A percentile compares a stretch with the other conserved stretches of the same genome.
phyloP scores from a whole-genome alignment of 2,329 filamentous ascomycete species.

The Sarocladium strictum region DNA sequence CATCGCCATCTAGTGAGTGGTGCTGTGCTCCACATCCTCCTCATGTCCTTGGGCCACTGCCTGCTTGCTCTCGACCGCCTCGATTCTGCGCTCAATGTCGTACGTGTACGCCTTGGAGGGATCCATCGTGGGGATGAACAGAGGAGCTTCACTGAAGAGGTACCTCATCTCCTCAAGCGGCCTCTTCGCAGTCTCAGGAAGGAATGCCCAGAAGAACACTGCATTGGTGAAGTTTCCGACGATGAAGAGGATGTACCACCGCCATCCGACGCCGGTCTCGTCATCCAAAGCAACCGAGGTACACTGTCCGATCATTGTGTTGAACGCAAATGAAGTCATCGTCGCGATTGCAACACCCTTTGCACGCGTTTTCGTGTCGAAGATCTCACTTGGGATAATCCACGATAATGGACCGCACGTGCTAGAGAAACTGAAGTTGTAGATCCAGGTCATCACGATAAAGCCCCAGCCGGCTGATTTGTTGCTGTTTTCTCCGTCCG shows the following conservation, averaged over 20 bases:
- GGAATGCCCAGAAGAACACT: slow-evolving; percentile 53
- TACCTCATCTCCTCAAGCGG: slow-evolving; percentile 64
- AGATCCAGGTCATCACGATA: slow-evolving; percentile 68
- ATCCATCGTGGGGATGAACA: slow-evolving; percentile 54
- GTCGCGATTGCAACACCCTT: slow-evolving; percentile 72
- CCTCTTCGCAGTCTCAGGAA: slow-evolving; percentile 59
- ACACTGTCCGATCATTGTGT: slow-evolving; percentile 64
- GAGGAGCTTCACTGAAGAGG: slow-evolving; percentile 57
- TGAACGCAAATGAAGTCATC: slow-evolving; percentile 69
- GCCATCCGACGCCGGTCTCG: slow-evolving; percentile 36
- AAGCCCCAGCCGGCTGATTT: slow-evolving; percentile 63
- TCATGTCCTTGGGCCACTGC: background rate
- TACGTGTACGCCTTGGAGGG: slow-evolving; percentile 31
- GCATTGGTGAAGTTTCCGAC: slow-evolving; percentile 24
- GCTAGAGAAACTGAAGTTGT: slow-evolving; percentile 70
- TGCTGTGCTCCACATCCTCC: background rate
- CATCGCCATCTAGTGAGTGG: background rate
- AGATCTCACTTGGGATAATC: slow-evolving; percentile 65
- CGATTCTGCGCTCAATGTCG: slow-evolving; percentile 52
- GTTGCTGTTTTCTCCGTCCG: slow-evolving; percentile 21
- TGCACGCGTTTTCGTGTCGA: slow-evolving; percentile 68
- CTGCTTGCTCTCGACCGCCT: slow-evolving; percentile 49
- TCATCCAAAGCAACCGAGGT: slow-evolving; percentile 45
- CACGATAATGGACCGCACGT: slow-evolving; percentile 52
- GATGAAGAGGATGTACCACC: slow-evolving; percentile 41